Base-by-base conservation (phyloP, 2,329 filamentous ascomycete genomes). In the Immersiporthe knoxdaviesiana region DNA sequence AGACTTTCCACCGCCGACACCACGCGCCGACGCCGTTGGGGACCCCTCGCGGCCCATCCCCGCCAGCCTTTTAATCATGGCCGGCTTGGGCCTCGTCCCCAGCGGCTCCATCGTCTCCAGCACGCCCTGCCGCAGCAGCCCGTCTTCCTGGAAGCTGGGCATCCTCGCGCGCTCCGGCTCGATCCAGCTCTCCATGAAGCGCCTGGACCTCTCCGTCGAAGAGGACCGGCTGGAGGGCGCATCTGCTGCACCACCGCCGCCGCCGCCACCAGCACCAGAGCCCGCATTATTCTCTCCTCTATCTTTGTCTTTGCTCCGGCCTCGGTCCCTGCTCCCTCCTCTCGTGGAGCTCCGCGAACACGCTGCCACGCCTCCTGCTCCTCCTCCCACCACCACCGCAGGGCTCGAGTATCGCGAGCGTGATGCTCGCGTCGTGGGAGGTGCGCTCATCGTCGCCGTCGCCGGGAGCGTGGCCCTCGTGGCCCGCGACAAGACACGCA, bases 101-200 rank as follows among this genome's bases (percentile, higher is more conserved):
- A 97, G 82, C 35, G 94, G 90, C 66, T 90, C 90, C 94, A 97
- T 97, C 75, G 90, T 90, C 79, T 92, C 90, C 69, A 97, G 83
- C 24, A 97, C 92, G 72, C 92, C 92, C 78, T 89, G 88, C 63
- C 91, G 85, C 75, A 91, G 84, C 74, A 96, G 85, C 59, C 91
- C 92, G 68, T 86, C 88, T 77, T 97, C 93, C 82, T 92, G 89
- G 77, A 91, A 97, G 77, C 91, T 95, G 14, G 94, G 77, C 79
- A 85, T 87, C 78, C 81, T 84, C 79, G 87, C 85, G 52, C 88
- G 80, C 10, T 85, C 81, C 14, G 87, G 87, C 76, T 89, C 87
- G 72, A 89, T 78, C 87, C 87, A 89, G 70, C 81, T 81, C 72
- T 85, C 81, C 84, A 89, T 84, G 70, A 88, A 83, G 21, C 73